Evolutionary conservation across 192 early-diverging fungal genomes (phyloP).

Genomic region (Backusella luteola): DNA sequence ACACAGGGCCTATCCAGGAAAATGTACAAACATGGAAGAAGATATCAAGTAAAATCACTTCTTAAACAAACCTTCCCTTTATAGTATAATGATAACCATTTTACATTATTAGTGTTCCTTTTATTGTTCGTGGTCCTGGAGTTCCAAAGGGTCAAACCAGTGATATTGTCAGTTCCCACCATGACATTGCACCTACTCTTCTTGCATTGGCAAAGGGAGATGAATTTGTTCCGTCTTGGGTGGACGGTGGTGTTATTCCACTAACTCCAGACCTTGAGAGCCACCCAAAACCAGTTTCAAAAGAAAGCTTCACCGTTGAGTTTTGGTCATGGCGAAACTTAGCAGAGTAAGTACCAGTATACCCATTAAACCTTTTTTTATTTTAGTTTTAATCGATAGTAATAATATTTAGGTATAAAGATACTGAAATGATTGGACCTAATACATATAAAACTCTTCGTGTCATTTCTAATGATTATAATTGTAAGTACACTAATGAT

Average conservation of each 20-base stretch:
- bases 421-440: slow-evolving; percentile 6
- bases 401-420: slow-evolving; percentile 28
- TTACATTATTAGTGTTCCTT: slow-evolving; percentile 35
- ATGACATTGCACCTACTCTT: slow-evolving; percentile 61
- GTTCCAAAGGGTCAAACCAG: slow-evolving; percentile 44
- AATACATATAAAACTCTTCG: slow-evolving; percentile 59
- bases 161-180: slow-evolving; percentile 50
- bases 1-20: slow-evolving; percentile 61
- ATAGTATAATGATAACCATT: too few relatives aligned
- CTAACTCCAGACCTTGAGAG: slow-evolving; percentile 38
- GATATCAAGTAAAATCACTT: slow-evolving; percentile 49
- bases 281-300: slow-evolving; percentile 45
- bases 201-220: slow-evolving; percentile 48
- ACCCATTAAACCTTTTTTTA: too few relatives aligned
- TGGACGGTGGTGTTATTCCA: slow-evolving; percentile 60
- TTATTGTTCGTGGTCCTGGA: slow-evolving; percentile 64
- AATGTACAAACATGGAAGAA: slow-evolving; percentile 60
- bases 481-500: slow-evolving; percentile 24
- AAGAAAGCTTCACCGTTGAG: slow-evolving; percentile 53
- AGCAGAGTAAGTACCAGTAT: slow-evolving; percentile 9
- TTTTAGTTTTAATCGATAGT: too few relatives aligned
- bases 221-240: slow-evolving; percentile 34
- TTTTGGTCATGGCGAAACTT: slow-evolving; percentile 38
- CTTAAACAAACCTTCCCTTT: too few relatives aligned
- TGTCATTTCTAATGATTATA: slow-evolving; percentile 48